Percentiles rank a stretch among this genome's conserved stretches.
These are phyloP conservation scores for Wickerhamomyces ciferrii DNA, from an alignment of 805 yeast species.

Conservation along the genomic window DNA sequence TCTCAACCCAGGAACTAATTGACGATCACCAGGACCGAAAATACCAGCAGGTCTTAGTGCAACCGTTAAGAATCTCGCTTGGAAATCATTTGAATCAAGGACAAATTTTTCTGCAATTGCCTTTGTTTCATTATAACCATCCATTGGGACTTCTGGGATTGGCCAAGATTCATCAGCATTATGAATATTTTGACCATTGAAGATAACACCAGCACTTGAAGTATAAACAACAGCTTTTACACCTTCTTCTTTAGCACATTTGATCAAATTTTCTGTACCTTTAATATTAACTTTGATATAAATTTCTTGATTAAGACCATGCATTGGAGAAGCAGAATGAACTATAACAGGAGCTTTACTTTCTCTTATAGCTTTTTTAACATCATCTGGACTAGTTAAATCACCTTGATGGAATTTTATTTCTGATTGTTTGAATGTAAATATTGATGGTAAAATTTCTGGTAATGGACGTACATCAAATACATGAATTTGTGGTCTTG, in stretches of 20 bases:
- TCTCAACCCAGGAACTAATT: slow-evolving; percentile 88
- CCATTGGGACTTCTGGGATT: slow-evolving; percentile 89
- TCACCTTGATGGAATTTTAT: slow-evolving; percentile 76
- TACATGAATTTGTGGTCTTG: slow-evolving; percentile 73
- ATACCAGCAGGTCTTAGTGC: slow-evolving; percentile 97
- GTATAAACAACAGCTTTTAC: slow-evolving; percentile 80
- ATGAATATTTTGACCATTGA: slow-evolving; percentile 87
- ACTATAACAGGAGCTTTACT: slow-evolving; percentile 73
- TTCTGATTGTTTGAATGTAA: slow-evolving; percentile 60
- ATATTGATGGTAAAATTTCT: slow-evolving; percentile 59
- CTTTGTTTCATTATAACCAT: slow-evolving; percentile 92
- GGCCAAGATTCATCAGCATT: slow-evolving; percentile 96
- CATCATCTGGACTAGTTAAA: slow-evolving; percentile 68
- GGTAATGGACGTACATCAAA: slow-evolving; percentile 92
- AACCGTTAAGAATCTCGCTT: slow-evolving; percentile 59
- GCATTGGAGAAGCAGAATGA: slow-evolving; percentile 96
- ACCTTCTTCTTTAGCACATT: slow-evolving; percentile 47
- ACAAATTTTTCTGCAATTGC: slow-evolving; percentile 86
- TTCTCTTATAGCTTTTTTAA: slow-evolving; percentile 51
- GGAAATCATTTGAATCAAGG: slow-evolving; percentile 60
- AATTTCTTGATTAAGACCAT: slow-evolving; percentile 75
- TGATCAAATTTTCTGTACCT: slow-evolving; percentile 76
- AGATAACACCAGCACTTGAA: slow-evolving; percentile 95
- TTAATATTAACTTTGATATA: slow-evolving; percentile 87
- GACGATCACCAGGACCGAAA: slow-evolving; percentile 98